phyloP scores from a whole-genome alignment of 2,329 filamentous ascomycete genomes.

The Zymoseptoria passerinii region DNA sequence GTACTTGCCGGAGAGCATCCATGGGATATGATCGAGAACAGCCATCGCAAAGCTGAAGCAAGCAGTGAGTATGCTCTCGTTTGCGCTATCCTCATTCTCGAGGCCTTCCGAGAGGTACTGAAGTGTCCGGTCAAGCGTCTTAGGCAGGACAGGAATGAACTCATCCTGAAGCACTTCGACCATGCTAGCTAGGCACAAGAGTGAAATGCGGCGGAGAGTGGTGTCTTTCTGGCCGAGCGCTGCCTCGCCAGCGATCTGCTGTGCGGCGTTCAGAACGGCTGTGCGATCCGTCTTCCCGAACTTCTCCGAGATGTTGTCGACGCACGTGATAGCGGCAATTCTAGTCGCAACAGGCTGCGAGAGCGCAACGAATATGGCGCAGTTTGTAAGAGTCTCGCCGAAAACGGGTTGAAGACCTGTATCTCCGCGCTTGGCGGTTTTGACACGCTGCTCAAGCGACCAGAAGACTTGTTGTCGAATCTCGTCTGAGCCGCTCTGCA shows the following conservation, averaged over 20 bases:
- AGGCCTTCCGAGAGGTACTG: conserved; percentile 61
- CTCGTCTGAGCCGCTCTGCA: conserved; percentile 66
- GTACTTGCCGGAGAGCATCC: conserved; percentile 73
- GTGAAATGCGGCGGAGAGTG: conserved; percentile 69
- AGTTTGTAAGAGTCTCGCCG: conserved; percentile 28
- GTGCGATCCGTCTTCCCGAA: conserved; percentile 87
- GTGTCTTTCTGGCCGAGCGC: conserved; percentile 68
- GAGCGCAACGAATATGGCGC: conserved; percentile 63
- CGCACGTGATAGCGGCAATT: conserved; percentile 76
- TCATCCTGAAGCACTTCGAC: conserved; percentile 81
- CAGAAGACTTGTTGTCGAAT: conserved; percentile 68
- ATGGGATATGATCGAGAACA: conserved; percentile 74
- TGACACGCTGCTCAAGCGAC: conserved; percentile 72
- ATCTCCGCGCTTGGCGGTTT: conserved; percentile 63
- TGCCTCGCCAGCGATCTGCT: conserved; percentile 64
- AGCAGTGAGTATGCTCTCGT: conserved; percentile 9
- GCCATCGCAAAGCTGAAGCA: conserved; percentile 67
- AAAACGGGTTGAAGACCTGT: conserved; percentile 64
- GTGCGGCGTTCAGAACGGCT: conserved; percentile 65
- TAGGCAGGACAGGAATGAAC: conserved; percentile 73
- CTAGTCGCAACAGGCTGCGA: conserved; percentile 67
- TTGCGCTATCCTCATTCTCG: conserved; percentile 40
- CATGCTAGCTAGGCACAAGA: conserved; percentile 80
- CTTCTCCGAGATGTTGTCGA: conserved; percentile 88
- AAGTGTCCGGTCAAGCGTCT: conserved; percentile 63